phyloP scores from a whole-genome alignment of 345 rosid genomes.

The Citrus sp. region DNA sequence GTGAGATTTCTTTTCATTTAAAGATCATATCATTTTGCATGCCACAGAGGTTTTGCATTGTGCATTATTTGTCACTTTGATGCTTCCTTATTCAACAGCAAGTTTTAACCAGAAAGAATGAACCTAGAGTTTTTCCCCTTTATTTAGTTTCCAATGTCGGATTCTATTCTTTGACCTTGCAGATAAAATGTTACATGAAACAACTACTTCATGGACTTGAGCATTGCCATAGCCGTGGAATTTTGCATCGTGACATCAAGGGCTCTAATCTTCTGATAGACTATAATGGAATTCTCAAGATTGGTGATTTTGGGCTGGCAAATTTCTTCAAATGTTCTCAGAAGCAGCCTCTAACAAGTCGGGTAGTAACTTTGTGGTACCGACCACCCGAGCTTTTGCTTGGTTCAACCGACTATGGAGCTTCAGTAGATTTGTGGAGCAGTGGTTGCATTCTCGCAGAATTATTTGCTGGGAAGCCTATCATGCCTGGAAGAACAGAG shows the following conservation, averaged over 20 bases:
- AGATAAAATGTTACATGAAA: constrained; percentile 60
- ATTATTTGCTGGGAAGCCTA: constrained; percentile 58
- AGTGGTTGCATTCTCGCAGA: constrained; percentile 62
- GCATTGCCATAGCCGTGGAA: constrained; percentile 53
- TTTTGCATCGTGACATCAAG: constrained; percentile 57
- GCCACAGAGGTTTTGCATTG: background rate
- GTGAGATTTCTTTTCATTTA: background rate
- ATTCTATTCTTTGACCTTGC: constrained; percentile 17
- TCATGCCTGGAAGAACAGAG: constrained; percentile 70
- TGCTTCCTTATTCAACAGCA: background rate
- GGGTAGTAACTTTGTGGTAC: constrained; percentile 60
- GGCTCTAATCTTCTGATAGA: constrained; percentile 50
- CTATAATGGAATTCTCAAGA: constrained; percentile 44
- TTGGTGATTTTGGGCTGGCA: constrained; percentile 58
- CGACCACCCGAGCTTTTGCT: constrained; percentile 65
- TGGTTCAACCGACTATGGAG: constrained; percentile 53
- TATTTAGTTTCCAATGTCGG: background rate
- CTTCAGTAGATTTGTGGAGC: constrained; percentile 57
- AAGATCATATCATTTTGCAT: background rate
- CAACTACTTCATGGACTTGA: constrained; percentile 52
- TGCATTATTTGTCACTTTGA: background rate
- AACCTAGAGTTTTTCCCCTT: background rate
- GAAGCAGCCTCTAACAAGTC: constrained; percentile 57
- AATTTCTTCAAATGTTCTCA: constrained; percentile 31
- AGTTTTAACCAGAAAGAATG: background rate